These are phyloP conservation scores for Chrysopogon serrulatus DNA, from an alignment of 176 grass and related monocot genomes.

Conservation along the genomic window DNA sequence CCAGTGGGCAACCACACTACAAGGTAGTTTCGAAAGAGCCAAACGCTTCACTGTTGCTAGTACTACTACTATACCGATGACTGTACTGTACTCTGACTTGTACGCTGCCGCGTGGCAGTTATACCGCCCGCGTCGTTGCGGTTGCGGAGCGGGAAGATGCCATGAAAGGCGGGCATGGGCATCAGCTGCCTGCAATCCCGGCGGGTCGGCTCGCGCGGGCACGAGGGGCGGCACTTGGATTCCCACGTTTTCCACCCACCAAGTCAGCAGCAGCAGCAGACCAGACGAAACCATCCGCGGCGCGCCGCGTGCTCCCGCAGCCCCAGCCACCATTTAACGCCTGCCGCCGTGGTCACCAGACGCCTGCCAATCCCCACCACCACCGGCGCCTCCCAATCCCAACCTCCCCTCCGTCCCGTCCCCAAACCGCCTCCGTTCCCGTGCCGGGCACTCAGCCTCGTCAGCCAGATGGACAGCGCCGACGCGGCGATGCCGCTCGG, in stretches of 20 bases:
- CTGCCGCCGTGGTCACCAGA: neutral
- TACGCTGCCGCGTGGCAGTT: neutral
- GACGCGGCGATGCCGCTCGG: neutral
- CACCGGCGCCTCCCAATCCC: neutral
- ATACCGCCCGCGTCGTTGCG: neutral
- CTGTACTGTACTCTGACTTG: neutral
- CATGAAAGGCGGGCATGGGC: neutral
- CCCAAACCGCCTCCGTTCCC: neutral
- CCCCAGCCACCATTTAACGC: slow-evolving; percentile 32
- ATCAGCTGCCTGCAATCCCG: slow-evolving; percentile 10
- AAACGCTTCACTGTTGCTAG: neutral
- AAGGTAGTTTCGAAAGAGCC: neutral
- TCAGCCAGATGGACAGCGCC: slow-evolving; percentile 2
- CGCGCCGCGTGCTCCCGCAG: neutral
- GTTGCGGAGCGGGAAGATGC: neutral
- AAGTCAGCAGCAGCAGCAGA: slow-evolving; percentile 32
- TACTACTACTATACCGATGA: neutral
- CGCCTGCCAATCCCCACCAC: slow-evolving; percentile 16
- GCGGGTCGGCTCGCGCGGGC: slow-evolving; percentile 24
- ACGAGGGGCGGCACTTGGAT: slow-evolving; percentile 39
- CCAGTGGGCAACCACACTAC: no score
- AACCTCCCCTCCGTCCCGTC: neutral
- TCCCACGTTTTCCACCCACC: slow-evolving; percentile 41
- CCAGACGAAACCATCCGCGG: neutral
- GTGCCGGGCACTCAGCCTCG: neutral